Percentiles rank a stretch among this genome's conserved stretches.
phyloP scores from a whole-genome alignment of 2,329 filamentous ascomycete species.

The Septoria linicola region DNA sequence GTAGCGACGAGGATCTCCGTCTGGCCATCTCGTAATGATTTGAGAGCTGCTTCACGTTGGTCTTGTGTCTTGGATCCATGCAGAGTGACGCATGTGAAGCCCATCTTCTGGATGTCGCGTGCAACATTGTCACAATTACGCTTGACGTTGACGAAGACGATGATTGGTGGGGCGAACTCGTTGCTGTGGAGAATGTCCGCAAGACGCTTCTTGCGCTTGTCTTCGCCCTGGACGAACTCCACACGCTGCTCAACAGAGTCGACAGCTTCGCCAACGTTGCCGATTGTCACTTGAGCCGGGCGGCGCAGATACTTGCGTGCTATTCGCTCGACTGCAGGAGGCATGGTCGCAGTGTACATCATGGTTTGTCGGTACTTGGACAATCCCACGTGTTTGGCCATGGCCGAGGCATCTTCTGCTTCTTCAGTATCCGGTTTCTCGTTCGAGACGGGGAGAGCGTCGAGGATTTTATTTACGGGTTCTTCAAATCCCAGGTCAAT shows the following conservation, averaged over 20 bases:
- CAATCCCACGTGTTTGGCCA: conserved; percentile 73
- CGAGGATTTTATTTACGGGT: conserved; percentile 93
- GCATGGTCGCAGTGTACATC: conserved; percentile 99
- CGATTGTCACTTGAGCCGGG: conserved; percentile 91
- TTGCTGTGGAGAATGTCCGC: conserved; percentile 79
- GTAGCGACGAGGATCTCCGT: conserved; percentile 92
- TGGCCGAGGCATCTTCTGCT: conserved; percentile 80
- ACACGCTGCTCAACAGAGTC: conserved; percentile 97
- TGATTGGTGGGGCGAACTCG: conserved; percentile 85
- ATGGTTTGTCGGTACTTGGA: conserved; percentile 93
- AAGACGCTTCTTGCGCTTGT: conserved; percentile 95
- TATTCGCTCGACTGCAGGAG: conserved; percentile 84
- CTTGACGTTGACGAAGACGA: conserved; percentile 99
- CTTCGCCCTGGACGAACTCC: conserved; percentile 85
- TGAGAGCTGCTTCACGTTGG: conserved; percentile 89
- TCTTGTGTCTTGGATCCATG: conserved; percentile 98
- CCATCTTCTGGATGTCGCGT: conserved; percentile 90
- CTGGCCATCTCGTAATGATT: conserved; percentile 74
- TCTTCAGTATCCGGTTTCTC: conserved; percentile 94
- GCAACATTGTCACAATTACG: conserved; percentile 96
- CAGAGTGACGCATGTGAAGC: conserved; percentile 83
- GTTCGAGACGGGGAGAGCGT: conserved; percentile 86
- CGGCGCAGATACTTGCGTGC: conserved; percentile 94
- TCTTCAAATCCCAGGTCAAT: conserved; percentile 98
- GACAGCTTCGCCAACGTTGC: conserved; percentile 90